Percentiles rank a stretch among this genome's conserved stretches.
phyloP scores from a whole-genome alignment of 2,329 filamentous ascomycete species.

The Stagonosporopsis chrysanthemi region DNA sequence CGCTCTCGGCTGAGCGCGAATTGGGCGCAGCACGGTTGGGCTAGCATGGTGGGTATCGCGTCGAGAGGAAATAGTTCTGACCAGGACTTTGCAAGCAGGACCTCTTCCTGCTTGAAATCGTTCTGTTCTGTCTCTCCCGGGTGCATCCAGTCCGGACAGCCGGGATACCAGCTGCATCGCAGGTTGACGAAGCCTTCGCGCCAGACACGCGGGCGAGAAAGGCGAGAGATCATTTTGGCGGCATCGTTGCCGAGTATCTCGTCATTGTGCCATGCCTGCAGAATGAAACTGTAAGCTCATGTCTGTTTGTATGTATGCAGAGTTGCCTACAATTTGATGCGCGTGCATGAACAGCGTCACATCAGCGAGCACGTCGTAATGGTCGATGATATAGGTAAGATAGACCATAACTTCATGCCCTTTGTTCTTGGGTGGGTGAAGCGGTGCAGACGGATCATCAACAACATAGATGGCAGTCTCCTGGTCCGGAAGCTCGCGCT shows the following conservation, averaged over 20 bases:
- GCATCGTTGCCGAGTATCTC: constrained; percentile 56
- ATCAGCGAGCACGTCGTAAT: constrained; percentile 66
- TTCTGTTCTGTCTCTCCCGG: constrained; percentile 52
- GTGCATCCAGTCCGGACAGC: constrained; percentile 64
- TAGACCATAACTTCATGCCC: constrained; percentile 71
- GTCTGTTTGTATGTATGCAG: not conserved
- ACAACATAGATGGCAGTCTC: constrained; percentile 60
- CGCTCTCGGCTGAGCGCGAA: constrained; percentile 67
- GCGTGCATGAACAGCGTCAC: constrained; percentile 69
- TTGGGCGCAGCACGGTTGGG: constrained; percentile 70
- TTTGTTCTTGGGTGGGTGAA: constrained; percentile 64
- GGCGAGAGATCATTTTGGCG: constrained; percentile 54
- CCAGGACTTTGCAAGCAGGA: constrained; percentile 55
- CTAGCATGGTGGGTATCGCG: constrained; percentile 58
- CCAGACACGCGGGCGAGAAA: constrained; percentile 57
- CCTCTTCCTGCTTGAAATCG: constrained; percentile 54
- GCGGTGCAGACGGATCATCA: constrained; percentile 56
- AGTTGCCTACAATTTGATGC: constrained; percentile 53
- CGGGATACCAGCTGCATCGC: constrained; percentile 62
- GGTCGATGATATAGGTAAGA: constrained; percentile 67
- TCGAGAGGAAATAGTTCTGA: constrained; percentile 58
- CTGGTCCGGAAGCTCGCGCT: constrained; percentile 59
- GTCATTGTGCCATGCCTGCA: constrained; percentile 64
- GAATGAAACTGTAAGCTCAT: not conserved
- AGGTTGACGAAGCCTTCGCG: constrained; percentile 64